Evolutionary conservation across 2,329 filamentous ascomycete species (phyloP).

Genomic region (Bipolaris gigantea): DNA sequence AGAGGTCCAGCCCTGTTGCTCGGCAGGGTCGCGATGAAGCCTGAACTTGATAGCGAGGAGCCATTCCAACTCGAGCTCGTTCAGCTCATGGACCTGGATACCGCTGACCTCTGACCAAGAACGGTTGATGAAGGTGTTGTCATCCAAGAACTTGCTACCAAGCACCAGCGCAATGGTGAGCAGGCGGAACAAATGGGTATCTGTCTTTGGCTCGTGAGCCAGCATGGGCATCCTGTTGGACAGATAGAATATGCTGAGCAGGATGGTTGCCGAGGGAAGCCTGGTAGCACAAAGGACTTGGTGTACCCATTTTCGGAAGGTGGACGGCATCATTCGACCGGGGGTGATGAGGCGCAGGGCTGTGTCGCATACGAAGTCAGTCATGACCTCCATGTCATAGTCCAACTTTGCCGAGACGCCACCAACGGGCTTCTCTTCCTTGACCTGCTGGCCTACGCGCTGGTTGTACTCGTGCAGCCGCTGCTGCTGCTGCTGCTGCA

Average conservation of each 20-base stretch:
- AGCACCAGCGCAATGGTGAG: constrained; percentile 82
- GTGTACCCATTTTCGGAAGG: constrained; percentile 89
- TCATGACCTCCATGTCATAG: constrained; percentile 96
- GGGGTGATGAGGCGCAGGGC: constrained; percentile 71
- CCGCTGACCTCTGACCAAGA: constrained; percentile 96
- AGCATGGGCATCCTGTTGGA: constrained; percentile 80
- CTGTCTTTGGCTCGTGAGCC: constrained; percentile 54
- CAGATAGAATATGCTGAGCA: constrained; percentile 87
- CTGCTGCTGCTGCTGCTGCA: constrained; percentile 48
- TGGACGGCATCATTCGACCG: constrained; percentile 63
- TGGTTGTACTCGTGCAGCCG: constrained; percentile 47
- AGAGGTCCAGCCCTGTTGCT: constrained; percentile 69
- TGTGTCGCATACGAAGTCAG: constrained; percentile 92
- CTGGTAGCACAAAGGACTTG: constrained; percentile 89
- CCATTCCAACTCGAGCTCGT: constrained; percentile 86
- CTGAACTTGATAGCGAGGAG: constrained; percentile 79
- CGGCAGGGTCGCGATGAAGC: constrained; percentile 81
- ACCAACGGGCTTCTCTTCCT: constrained; percentile 71
- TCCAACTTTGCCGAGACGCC: constrained; percentile 92
- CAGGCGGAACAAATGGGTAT: constrained; percentile 81
- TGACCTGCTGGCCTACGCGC: constrained; percentile 47
- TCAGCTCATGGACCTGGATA: constrained; percentile 81
- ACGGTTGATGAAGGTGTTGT: constrained; percentile 96
- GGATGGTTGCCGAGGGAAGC: constrained; percentile 85
- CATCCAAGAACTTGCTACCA: constrained; percentile 93